Percentiles rank a stretch among this genome's conserved stretches.
Conservation (phyloP, 257 asterid genomes). For the Phtheirospermum japonicum region DNA sequence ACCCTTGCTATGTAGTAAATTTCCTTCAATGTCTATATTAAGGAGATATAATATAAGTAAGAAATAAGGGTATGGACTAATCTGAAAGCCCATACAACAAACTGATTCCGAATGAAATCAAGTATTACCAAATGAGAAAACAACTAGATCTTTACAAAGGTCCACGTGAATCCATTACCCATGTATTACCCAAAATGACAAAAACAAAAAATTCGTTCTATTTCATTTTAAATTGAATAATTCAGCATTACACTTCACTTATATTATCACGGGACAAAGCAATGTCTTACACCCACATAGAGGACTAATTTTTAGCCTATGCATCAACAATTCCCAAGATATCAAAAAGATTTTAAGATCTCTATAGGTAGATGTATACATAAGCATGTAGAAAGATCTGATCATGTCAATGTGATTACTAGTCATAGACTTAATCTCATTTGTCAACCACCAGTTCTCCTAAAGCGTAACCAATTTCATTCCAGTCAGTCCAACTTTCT, state of each 20-base stretch:
- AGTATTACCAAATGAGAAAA: background rate
- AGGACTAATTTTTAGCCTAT: background rate
- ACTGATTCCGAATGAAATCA: background rate
- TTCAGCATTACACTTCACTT: background rate
- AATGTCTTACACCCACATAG: background rate
- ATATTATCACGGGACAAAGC: background rate
- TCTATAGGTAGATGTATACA: background rate
- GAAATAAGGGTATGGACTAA: background rate
- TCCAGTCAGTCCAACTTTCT: background rate
- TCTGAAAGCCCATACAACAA: background rate
- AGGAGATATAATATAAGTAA: conserved; percentile 5
- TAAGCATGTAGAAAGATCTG: background rate
- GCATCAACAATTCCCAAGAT: background rate
- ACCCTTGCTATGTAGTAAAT: background rate
- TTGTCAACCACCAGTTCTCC: background rate
- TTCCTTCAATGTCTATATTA: conserved; percentile 1
- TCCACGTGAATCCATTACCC: background rate
- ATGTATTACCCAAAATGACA: background rate
- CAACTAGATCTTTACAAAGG: background rate
- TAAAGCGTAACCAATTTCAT: background rate
- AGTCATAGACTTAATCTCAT: background rate
- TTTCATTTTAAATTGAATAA: background rate
- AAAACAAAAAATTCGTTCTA: background rate
- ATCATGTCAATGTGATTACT: background rate
- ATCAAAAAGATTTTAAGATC: background rate